phyloP scores from a whole-genome alignment of 108 stramenopile genomes.

The Discostella pseudostelligera region DNA sequence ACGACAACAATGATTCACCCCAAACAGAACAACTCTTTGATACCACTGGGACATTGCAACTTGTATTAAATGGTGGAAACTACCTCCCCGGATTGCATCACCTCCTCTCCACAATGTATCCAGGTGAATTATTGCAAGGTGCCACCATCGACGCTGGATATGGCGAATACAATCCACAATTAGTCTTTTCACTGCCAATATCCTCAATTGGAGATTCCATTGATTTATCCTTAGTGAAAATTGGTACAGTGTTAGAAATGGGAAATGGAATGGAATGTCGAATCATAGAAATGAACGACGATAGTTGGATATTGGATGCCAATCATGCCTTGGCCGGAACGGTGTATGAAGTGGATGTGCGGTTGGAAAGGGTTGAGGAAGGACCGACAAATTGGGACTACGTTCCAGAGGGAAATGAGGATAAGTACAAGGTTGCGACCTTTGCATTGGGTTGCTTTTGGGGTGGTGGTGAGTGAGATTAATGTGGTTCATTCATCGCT shows the following conservation, averaged over 20 bases:
- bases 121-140: conserved; percentile 38
- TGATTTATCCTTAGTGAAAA: conserved; percentile 36
- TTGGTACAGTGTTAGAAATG: conserved; percentile 47
- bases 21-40: conserved; percentile 60
- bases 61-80: conserved; percentile 67
- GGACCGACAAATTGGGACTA: conserved; percentile 43
- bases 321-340: conserved; percentile 77
- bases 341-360: conserved; percentile 55
- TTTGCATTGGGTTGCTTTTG: conserved; percentile 87
- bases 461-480: conserved; percentile 53
- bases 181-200: conserved; percentile 42
- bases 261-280: conserved; percentile 50
- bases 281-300: conserved; percentile 35
- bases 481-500: no score
- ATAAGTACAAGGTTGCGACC: conserved; percentile 58
- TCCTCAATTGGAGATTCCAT: conserved; percentile 19
- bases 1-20: not conserved
- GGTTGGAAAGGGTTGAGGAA: conserved; percentile 43
- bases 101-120: conserved; percentile 47
- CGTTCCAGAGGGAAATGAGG: conserved; percentile 7
- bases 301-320: conserved; percentile 66
- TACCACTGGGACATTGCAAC: conserved; percentile 38
- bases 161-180: conserved; percentile 48
- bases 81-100: conserved; percentile 71
- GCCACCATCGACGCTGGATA: conserved; percentile 74